Percentiles rank a stretch among this genome's conserved stretches.
These are phyloP conservation scores for Podaxis sp. DNA, from an alignment of 768 basidiomycete species.

Conservation along the genomic window DNA sequence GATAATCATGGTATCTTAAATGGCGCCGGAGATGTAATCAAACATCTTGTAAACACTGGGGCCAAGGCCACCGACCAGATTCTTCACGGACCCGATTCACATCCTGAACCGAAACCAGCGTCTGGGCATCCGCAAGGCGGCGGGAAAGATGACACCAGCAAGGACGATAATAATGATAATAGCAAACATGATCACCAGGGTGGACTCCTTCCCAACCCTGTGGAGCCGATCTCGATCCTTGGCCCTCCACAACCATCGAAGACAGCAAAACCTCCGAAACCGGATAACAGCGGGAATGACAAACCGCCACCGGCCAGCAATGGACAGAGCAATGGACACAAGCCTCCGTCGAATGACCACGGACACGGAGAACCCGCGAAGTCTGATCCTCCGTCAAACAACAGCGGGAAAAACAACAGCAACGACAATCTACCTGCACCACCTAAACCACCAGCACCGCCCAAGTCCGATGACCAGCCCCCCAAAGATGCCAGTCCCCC, in stretches of 20 bases:
- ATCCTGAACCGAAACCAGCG: background rate
- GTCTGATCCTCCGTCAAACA: background rate
- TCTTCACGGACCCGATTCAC: background rate
- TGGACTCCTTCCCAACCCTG: background rate
- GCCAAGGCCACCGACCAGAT: no score
- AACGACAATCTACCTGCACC: background rate
- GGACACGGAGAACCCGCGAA: background rate
- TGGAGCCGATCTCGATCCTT: background rate
- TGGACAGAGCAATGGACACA: no score
- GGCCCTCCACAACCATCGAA: background rate
- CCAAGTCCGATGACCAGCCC: background rate
- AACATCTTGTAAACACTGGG: no score
- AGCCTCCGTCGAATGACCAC: background rate
- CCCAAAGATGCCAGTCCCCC: no score
- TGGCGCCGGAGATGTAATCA: no score
- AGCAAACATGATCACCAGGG: background rate
- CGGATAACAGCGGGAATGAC: background rate
- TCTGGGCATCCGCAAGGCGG: background rate
- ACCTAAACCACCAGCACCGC: background rate
- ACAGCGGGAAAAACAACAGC: no score
- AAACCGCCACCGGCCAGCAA: no score
- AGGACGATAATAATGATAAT: background rate
- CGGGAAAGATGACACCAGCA: background rate
- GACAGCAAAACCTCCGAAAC: background rate
- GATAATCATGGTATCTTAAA: background rate